Base-by-base conservation (phyloP, 163 green algal genomes). In the Volvox carteri region DNA sequence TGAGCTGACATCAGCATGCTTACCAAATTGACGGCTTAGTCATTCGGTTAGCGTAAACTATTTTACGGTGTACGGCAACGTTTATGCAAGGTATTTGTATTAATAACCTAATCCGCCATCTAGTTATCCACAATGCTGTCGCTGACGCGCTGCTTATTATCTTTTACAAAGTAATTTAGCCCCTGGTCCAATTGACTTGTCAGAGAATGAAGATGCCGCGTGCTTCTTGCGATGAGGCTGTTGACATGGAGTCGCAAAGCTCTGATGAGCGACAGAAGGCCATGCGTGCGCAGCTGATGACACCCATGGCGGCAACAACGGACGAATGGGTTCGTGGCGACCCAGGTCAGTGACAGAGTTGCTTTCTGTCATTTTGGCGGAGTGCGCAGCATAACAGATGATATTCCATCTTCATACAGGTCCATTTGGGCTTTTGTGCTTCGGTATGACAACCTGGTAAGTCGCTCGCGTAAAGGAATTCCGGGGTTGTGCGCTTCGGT, bases 361-460 rank as follows among this genome's bases (percentile, higher is more conserved):
- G 54, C 54, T 11, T n/a, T n/a, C n/a, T n/a, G n/a, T n/a, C n/a
- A n/a, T n/a, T n/a, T n/a, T n/a, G 54, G 54, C 8, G 54, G 19
- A 65, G 54, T 30, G 2, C 8, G 28, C 54, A 65, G 8, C n/a
- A n/a, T n/a, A 65, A 65, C 7, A 11, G 28, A 77, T n/a, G 4
- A 4, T 39, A 18, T 48, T 52, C 25, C 6, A 52, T 52, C 2
- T 37, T 9, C 41, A 1, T 25, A 79, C 72, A 79, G 75, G 75
- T 37, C 75, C 75, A 18, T 84, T 87, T 35, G 78, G 89, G 18
- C 77, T 92, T 72, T 68, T 92, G 0, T 93, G 89, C 65, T 94
- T 93, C 56, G 90, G 92, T 35, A 93, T 94, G 92, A 93, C 92
- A 9, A 94, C 92, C 68, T 86, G 76, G 75, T 84, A n/a, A 84